Evolutionary conservation across 371 early-diverging fungal species (phyloP), one percentile per base, ranked within the genome.

Genomic region (Mortierella sp.): DNA sequence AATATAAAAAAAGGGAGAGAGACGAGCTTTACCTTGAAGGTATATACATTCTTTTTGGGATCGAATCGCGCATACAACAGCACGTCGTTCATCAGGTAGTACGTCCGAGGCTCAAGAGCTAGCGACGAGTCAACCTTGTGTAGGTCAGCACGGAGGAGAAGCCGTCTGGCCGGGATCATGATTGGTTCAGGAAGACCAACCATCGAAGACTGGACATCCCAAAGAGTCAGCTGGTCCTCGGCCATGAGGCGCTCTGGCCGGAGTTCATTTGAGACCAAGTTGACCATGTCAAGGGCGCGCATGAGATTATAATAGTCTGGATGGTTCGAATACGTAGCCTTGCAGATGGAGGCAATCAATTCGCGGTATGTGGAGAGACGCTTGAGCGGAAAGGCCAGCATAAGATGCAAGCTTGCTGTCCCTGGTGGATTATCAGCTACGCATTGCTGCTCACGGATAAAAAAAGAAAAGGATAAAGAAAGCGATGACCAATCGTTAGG

Each of bases 61-160:
- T 77, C 77, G 57, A 72, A 72, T 50, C 77, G 72, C 28, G 77
- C 68, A 28, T 77, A 77, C 14, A 77, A 9, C 15, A 77, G 56
- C n/a, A 77, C 72, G 52, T 77, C 77, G 60, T 77, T 77, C 77
- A 77, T 72, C 16, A 77, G 58, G 30, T 62, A 72, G 44, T 77
- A 77, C 5, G 72, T 77, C 30, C 77, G 56, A 15, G 77, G 77
- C 60, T 77, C 77, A n/a, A 77, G 57, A 9, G 65, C 44, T 11
- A 77, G 47, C 11, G 77, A 53, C 15, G 77, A 64, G 62, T 80
- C 75, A 44, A 74, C 71, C 65, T 75, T 80, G 57, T 74, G 75
- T 29, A 80, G 28, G 25, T 80, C 80, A 1, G 75, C 80, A 26
- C 71, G 70, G 28, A 80, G 75, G 26, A 80, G 58, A 47, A 80